These are phyloP conservation scores for Chaetomiaceae sp. DNA, from an alignment of 2,329 filamentous ascomycete species.

Conservation along the genomic window DNA sequence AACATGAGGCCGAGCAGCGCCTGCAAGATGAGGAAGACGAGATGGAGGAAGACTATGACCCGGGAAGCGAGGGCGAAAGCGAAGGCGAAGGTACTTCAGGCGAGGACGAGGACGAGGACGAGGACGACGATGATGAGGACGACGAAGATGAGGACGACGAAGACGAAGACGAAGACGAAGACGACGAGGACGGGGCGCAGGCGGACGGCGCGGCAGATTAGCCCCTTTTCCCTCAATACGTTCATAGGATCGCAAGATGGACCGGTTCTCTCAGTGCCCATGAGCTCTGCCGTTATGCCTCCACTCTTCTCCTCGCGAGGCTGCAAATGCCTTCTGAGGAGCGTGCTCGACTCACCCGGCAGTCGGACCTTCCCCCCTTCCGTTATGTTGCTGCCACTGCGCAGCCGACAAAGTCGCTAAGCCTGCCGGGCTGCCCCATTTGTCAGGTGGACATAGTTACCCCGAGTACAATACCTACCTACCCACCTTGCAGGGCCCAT, in stretches of 20 bases:
- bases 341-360: too few species aligned
- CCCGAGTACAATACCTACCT: too few species aligned
- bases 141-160: conserved; percentile 37
- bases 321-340: too few species aligned
- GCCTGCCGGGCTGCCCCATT: too few species aligned
- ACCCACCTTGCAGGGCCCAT: too few species aligned
- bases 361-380: too few species aligned
- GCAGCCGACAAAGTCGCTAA: too few species aligned
- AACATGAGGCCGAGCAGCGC: conserved; percentile 46
- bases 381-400: too few species aligned
- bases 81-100: conserved; percentile 47
- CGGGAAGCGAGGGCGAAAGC: conserved; percentile 54
- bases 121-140: conserved; percentile 36
- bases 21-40: conserved; percentile 57
- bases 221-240: neutral
- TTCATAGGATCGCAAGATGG: neutral
- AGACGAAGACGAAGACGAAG: conserved; percentile 29
- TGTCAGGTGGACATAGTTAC: too few species aligned
- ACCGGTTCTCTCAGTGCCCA: too few species aligned
- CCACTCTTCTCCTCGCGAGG: too few species aligned
- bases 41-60: conserved; percentile 61
- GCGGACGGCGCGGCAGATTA: conserved; percentile 21
- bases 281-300: too few species aligned
- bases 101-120: conserved; percentile 47
- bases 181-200: conserved; percentile 28